A percentile compares a stretch with the other conserved stretches of the same genome.
Conservation (phyloP, 371 early-diverging fungal genomes). For the Saksenaea vasiformis region DNA sequence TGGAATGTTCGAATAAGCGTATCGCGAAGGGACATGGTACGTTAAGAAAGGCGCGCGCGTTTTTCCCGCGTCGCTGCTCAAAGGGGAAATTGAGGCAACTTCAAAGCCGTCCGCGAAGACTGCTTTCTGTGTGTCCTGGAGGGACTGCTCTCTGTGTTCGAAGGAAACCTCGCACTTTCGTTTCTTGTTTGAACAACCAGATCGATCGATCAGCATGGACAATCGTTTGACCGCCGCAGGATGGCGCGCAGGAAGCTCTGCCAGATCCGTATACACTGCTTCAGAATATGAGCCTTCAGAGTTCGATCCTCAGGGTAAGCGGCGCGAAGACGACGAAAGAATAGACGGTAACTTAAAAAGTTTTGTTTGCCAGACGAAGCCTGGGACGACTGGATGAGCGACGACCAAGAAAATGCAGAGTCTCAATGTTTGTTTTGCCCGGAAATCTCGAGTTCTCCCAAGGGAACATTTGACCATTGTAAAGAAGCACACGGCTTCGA, state of each 20-base stretch:
- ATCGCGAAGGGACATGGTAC: background rate
- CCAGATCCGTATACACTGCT: background rate
- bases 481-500: constrained; percentile 69
- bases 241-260: background rate
- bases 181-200: background rate
- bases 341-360: background rate
- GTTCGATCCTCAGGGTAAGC: constrained; percentile 10
- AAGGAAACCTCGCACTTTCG: background rate
- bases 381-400: constrained; percentile 59
- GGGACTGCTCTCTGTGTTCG: background rate
- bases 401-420: constrained; percentile 56
- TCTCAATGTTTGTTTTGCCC: constrained; percentile 78
- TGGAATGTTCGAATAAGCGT: background rate
- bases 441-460: constrained; percentile 44
- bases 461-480: constrained; percentile 68
- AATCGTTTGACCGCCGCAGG: background rate
- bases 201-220: constrained; percentile 4
- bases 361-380: constrained; percentile 7
- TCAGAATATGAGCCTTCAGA: constrained; percentile 13
- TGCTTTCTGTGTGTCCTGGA: no score
- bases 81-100: no score
- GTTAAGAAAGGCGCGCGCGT: background rate
- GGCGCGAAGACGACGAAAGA: background rate
- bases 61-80: background rate
- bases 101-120: no score